Evolutionary conservation across 257 asterid species (phyloP).

Genomic region (Prunella vulgaris): DNA sequence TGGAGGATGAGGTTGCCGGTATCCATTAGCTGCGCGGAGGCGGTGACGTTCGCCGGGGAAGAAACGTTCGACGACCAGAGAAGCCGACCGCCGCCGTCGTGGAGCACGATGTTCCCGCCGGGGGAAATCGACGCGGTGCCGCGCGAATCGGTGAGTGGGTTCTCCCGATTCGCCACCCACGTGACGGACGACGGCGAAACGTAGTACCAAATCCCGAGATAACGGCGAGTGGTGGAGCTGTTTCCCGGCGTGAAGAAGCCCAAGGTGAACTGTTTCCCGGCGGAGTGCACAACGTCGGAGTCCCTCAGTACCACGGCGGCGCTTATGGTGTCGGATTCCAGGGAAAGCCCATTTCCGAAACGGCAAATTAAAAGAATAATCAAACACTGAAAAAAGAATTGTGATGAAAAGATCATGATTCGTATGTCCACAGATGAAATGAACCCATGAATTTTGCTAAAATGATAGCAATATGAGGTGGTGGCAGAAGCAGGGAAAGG

Average conservation of each 20-base stretch:
- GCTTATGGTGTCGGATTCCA: conserved; percentile 28
- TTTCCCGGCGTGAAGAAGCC: conserved; percentile 31
- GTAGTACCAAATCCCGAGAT: conserved; percentile 31
- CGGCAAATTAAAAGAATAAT: neutral
- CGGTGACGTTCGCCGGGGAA: conserved; percentile 22
- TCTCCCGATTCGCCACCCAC: conserved; percentile 60
- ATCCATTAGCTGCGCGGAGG: conserved; percentile 41
- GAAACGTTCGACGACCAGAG: conserved; percentile 44
- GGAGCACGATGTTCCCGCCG: conserved; percentile 42
- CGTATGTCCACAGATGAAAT: too few species aligned
- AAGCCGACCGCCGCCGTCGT: conserved; percentile 16
- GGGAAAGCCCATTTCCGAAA: neutral
- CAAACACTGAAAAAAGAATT: neutral
- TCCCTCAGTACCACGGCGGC: conserved; percentile 23
- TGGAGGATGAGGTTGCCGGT: conserved; percentile 45
- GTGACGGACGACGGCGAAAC: conserved; percentile 25
- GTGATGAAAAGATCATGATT: neutral
- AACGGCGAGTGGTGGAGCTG: conserved; percentile 19
- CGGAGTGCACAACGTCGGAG: conserved; percentile 23
- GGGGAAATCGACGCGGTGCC: conserved; percentile 35
- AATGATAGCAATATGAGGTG: neutral
- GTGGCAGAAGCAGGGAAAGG: neutral
- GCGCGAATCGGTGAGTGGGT: conserved; percentile 33
- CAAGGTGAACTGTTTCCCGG: conserved; percentile 22
- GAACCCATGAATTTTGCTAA: too few species aligned